Conservation (phyloP, 2,329 filamentous ascomycete genomes). For the Epichloe baconii region DNA sequence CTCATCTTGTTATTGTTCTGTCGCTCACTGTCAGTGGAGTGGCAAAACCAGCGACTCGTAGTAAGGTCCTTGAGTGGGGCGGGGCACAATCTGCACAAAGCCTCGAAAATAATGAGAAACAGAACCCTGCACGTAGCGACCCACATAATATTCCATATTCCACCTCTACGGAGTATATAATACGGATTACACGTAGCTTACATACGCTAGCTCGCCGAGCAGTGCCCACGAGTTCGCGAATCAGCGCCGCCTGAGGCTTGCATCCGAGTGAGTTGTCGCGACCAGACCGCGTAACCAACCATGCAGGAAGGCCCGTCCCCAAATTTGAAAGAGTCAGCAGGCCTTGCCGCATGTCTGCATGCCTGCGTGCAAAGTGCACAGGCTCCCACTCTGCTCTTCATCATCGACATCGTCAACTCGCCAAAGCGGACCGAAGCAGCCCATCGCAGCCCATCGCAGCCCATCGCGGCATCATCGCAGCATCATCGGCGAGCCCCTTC, state of each 20-base stretch:
- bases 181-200: too few relatives aligned
- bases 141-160: too few relatives aligned
- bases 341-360: neutral
- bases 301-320: conserved; percentile 2
- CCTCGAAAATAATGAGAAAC: neutral
- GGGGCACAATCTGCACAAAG: neutral
- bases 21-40: neutral
- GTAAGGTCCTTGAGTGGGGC: neutral
- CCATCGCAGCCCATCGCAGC: too few relatives aligned
- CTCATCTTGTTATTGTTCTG: neutral
- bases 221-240: too few relatives aligned
- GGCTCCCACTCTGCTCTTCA: conserved; percentile 1
- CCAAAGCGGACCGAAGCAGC: too few relatives aligned
- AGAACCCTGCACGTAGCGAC: neutral
- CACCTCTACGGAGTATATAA: too few relatives aligned
- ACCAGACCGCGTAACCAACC: conserved; percentile 15
- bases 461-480: too few relatives aligned
- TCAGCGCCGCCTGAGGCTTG: too few relatives aligned
- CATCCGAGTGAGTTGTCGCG: neutral
- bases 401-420: neutral
- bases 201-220: too few relatives aligned
- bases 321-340: neutral
- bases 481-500: neutral
- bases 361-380: neutral
- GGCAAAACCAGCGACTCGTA: neutral